Evolutionary conservation across 106 monocot genomes (phyloP), one percentile per base, ranked within the genome.

Genomic region (Narthecium ossifragum): DNA sequence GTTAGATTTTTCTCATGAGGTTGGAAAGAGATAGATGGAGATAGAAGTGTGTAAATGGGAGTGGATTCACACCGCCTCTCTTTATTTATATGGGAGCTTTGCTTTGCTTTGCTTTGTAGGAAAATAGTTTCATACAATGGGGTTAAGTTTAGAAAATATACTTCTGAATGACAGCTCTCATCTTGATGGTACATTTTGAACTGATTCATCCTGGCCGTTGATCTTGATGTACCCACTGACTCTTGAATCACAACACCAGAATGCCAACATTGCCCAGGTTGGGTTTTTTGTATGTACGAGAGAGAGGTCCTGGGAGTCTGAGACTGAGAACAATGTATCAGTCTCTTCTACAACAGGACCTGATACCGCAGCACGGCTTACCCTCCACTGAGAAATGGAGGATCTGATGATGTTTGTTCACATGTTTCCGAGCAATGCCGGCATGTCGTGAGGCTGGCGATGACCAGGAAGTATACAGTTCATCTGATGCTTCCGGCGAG

Each of bases 341-440:
- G 31, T 84, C 75, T 71, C 32, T 74, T 75, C 51, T 74, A 51
- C 86, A 86, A 48, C 86, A 86, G 34, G 65, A 9, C 58, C 57
- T 84, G 11, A 76, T 29, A 6, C 73, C 76, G 49, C 96, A 90
- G 31, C 90, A 90, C 48, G 26, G 58, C 61, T 61, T 87, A 21
- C 87, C 90, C 2, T 83, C 72, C 0, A 84, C 67, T 1, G 47
- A 74, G 59, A 98, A 90, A 78, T 87, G 90, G 28, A 75, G 54
- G 0, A 28, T 70, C 22, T 57, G 31, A 47, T 57, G 31, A 47
- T 75, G 83, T 13, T 68, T 57, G 0, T 8, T 39, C 27, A 76
- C 70, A 70, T 90, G 90, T 55, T 80, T 81, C n/a, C 46, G 67
- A 12, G 80, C 71, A 29, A 46, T 31, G 26, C 33, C 27, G 15